Evolutionary conservation across 169 alveolate species (phyloP), one percentile per base, ranked within the genome.

Genomic region (Plasmodium gonderi): DNA sequence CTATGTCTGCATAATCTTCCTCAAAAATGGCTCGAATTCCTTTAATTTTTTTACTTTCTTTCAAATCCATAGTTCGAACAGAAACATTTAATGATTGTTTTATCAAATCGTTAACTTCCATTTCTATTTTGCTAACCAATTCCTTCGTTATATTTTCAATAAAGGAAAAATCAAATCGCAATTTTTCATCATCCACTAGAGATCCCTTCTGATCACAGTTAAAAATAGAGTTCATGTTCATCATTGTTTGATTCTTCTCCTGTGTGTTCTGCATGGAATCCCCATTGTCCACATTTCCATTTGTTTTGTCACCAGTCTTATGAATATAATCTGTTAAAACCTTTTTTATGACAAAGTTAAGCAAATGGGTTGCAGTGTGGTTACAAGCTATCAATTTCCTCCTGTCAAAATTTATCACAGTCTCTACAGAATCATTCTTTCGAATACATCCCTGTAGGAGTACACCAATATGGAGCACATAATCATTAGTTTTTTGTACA

Each of bases 281-380:
- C 1, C 38, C 54, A 67, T 74, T 74, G 36, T 74, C 5, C 38
- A 4, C 20, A 54, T 79, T 79, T 8, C 12, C 31, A 31, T 36
- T 69, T 31, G n/a, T 14, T 33, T 72, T n/a, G 9, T 38, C 60
- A 29, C 45, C 51, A 7, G 29, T 64, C 67, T 14, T 42, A 20
- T 74, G 26, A 1, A 11, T 14, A 40, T 90, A 12, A 17, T 90
- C 94, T 1, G 47, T 65, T 90, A 90, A 65, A 40, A 96, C 95
- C 64, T 97, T 95, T 51, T 98, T 83, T 17, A 98, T 87, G 31
- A 97, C 98, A 89, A 92, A 97, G 91, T 97, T 97, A 72, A 98
- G 93, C 67, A 98, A 75, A 95, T 98, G 99, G 9, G 99, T 97
- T 2, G 97, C 98, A 0, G 99, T 97, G 96, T 98, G 99, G 92